phyloP scores from a whole-genome alignment of 352 stramenopile species.

The Plasmopara muralis region DNA sequence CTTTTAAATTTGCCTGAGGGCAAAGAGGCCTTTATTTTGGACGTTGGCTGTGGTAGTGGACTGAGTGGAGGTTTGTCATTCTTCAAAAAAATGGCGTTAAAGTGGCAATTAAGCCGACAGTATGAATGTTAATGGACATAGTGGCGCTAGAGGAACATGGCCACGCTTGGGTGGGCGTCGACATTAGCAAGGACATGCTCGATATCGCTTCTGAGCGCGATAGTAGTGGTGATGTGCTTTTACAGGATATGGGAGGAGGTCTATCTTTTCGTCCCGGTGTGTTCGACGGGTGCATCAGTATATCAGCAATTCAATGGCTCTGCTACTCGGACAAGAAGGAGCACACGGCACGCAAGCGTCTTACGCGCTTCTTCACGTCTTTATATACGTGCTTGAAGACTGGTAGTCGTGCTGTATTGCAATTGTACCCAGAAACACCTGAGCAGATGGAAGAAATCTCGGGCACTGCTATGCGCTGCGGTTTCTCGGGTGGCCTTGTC shows the following conservation, averaged over 20 bases:
- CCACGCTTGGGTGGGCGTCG: constrained; percentile 96
- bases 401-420: constrained; percentile 92
- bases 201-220: constrained; percentile 94
- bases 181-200: constrained; percentile 99
- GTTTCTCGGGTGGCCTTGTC: constrained; percentile 94
- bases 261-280: constrained; percentile 95
- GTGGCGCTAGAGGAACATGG: constrained; percentile 87
- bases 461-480: constrained; percentile 80
- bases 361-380: constrained; percentile 97
- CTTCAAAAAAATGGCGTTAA: neutral
- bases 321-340: constrained; percentile 98
- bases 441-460: constrained; percentile 96
- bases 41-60: constrained; percentile 96
- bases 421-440: constrained; percentile 98
- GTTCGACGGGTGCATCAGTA: constrained; percentile 99
- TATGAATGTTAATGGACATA: constrained; percentile 20
- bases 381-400: constrained; percentile 85
- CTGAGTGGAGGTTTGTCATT: constrained; percentile 85
- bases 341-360: constrained; percentile 89
- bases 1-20: constrained; percentile 90
- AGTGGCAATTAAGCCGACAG: constrained; percentile 3
- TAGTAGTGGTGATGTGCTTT: constrained; percentile 81
- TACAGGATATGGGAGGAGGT: constrained; percentile 97
- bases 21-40: constrained; percentile 89
- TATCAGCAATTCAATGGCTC: constrained; percentile 99